A percentile compares a stretch with the other conserved stretches of the same genome.
Evolutionary conservation across 2,329 filamentous ascomycete genomes (phyloP).

Genomic region (Beauveria sp.): DNA sequence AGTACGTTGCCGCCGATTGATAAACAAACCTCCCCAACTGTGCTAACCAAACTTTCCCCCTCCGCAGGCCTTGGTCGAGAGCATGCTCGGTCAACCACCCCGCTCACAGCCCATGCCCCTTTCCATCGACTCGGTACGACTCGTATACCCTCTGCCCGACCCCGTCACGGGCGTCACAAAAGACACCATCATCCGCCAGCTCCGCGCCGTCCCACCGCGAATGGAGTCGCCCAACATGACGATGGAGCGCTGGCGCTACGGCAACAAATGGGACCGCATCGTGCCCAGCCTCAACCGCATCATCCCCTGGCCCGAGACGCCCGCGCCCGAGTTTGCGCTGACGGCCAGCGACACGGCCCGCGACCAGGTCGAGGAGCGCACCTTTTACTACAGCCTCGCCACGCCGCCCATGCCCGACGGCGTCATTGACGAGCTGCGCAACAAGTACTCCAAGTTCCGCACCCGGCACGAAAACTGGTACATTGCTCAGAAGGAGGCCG

Average conservation of each 20-base stretch:
- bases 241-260: conserved; percentile 32
- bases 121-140: conserved; percentile 64
- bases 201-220: conserved; percentile 45
- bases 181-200: conserved; percentile 71
- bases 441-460: conserved; percentile 74
- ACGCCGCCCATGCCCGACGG: conserved; percentile 67
- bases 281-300: conserved; percentile 64
- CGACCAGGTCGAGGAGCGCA: conserved; percentile 64
- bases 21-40: neutral
- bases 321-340: conserved; percentile 43
- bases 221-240: conserved; percentile 39
- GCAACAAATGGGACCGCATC: conserved; percentile 43
- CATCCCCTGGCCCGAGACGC: conserved; percentile 67
- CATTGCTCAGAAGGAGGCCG: conserved; percentile 53
- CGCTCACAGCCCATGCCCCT: conserved; percentile 42
- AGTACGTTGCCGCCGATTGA: conserved; percentile 39
- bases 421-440: conserved; percentile 81
- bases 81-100: conserved; percentile 28
- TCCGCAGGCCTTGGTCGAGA: conserved; percentile 34
- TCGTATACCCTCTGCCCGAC: conserved; percentile 70
- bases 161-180: conserved; percentile 53
- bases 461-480: conserved; percentile 73
- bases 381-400: conserved; percentile 74
- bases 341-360: conserved; percentile 64
- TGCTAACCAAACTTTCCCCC: conserved; percentile 30